Conservation (phyloP, 805 yeast genomes). For the Lachancea mirantina region DNA sequence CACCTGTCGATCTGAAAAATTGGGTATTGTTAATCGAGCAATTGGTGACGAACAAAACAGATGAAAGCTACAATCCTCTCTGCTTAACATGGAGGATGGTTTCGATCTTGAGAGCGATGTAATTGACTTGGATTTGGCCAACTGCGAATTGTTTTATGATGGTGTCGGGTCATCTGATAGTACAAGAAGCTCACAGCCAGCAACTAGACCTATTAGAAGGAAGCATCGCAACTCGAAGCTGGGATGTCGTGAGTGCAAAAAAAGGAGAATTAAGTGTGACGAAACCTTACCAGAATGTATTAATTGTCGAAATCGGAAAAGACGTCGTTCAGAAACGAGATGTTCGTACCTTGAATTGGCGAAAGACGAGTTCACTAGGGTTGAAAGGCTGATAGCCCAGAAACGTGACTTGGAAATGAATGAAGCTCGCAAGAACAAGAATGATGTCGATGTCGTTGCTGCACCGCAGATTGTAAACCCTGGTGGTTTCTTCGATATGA, state of each 20-base stretch:
- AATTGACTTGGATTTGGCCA: too few species aligned
- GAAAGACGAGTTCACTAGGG: constrained; percentile 1
- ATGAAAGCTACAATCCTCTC: too few species aligned
- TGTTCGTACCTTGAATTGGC: constrained; percentile 7
- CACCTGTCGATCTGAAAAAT: too few species aligned
- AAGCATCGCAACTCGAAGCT: constrained; percentile 68
- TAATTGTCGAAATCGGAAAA: constrained; percentile 38
- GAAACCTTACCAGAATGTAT: constrained; percentile 59
- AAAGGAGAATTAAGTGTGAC: constrained; percentile 72
- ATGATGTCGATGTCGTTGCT: background rate
- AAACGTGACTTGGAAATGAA: background rate
- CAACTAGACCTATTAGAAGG: constrained; percentile 35
- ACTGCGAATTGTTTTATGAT: too few species aligned
- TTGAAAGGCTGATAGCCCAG: constrained; percentile 2
- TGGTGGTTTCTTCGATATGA: background rate
- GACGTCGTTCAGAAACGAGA: background rate
- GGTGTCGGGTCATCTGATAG: too few species aligned
- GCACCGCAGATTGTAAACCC: background rate
- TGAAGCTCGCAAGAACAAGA: background rate
- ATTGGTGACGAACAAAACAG: too few species aligned
- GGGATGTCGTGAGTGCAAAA: constrained; percentile 72
- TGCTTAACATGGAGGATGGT: too few species aligned
- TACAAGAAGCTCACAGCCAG: constrained; percentile 1
- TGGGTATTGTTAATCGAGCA: too few species aligned
- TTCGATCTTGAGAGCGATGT: too few species aligned